Evolutionary conservation across 2,329 filamentous ascomycete genomes (phyloP).

Genomic region (Clonostachys byssicola): DNA sequence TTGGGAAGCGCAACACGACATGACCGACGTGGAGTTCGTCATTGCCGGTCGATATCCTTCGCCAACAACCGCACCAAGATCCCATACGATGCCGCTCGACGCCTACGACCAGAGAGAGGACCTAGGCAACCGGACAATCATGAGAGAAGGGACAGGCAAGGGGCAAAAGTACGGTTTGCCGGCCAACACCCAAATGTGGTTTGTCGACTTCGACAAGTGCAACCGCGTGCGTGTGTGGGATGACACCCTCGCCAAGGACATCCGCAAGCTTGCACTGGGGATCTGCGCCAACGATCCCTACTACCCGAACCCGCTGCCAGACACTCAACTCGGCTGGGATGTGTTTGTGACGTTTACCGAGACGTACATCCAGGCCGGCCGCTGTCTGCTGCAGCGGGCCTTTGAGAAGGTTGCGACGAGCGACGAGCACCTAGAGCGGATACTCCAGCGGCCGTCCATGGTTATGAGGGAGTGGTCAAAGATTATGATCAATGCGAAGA

Average conservation of each 20-base stretch:
- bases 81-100: constrained; percentile 1
- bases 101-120: constrained; percentile 1
- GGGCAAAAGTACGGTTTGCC: constrained; percentile 1
- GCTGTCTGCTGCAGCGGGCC: constrained; percentile 2
- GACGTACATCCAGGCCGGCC: constrained; percentile 4
- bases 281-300: constrained; percentile 5
- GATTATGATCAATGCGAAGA: constrained; percentile 4
- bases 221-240: constrained; percentile 5
- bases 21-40: constrained; percentile 6
- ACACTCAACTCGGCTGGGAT: constrained; percentile 7
- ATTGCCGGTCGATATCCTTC: constrained; percentile 3
- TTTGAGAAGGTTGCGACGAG: constrained; percentile 5
- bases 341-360: constrained; percentile 4
- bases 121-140: constrained; percentile 2
- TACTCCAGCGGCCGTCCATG: constrained; percentile 4
- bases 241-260: constrained; percentile 1
- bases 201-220: constrained; percentile 6
- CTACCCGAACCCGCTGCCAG: constrained; percentile 2
- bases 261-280: constrained; percentile 4
- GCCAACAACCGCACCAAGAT: background rate
- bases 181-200: constrained; percentile 4
- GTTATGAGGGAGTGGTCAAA: constrained; percentile 3
- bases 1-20: constrained; percentile 5
- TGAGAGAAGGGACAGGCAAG: background rate
- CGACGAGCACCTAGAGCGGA: constrained; percentile 3